phyloP scores from a whole-genome alignment of 257 asterid genomes.

The Jacaranda copaia region DNA sequence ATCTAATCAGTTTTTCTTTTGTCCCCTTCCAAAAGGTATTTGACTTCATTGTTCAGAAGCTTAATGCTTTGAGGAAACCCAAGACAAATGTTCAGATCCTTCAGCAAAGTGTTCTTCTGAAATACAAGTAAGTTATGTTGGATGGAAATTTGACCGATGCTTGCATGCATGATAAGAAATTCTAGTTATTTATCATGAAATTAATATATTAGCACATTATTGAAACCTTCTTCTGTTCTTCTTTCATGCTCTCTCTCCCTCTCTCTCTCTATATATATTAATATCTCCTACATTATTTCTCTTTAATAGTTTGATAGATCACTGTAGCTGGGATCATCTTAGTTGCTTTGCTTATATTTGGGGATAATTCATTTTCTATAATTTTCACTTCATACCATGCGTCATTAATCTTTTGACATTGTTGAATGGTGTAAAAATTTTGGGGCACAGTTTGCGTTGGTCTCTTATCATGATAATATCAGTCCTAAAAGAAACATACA shows the following conservation, averaged over 20 bases:
- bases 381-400: constrained; percentile 1
- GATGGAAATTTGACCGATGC: constrained; percentile 26
- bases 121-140: constrained; percentile 82
- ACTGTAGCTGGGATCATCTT: not conserved
- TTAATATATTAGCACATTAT: not conserved
- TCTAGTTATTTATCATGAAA: not conserved
- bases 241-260: not conserved
- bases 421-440: constrained; percentile 1
- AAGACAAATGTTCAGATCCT: constrained; percentile 99
- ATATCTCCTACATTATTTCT: constrained; percentile 15
- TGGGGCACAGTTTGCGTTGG: not conserved
- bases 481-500: not conserved
- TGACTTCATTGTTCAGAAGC: constrained; percentile 92
- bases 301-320: constrained; percentile 14
- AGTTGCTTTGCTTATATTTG: constrained; percentile 22
- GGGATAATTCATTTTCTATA: not conserved
- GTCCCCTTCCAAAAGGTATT: constrained; percentile 64
- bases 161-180: not conserved
- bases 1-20: constrained; percentile 32
- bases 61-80: constrained; percentile 94
- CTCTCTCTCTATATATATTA: too few relatives aligned
- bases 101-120: constrained; percentile 96
- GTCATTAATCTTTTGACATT: not conserved
- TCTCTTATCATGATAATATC: constrained; percentile 3
- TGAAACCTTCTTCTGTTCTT: not conserved